These are phyloP conservation scores for Neotropicomus parvogracilis DNA, from an alignment of 1,284 basidiomycete species.

Conservation along the genomic window DNA sequence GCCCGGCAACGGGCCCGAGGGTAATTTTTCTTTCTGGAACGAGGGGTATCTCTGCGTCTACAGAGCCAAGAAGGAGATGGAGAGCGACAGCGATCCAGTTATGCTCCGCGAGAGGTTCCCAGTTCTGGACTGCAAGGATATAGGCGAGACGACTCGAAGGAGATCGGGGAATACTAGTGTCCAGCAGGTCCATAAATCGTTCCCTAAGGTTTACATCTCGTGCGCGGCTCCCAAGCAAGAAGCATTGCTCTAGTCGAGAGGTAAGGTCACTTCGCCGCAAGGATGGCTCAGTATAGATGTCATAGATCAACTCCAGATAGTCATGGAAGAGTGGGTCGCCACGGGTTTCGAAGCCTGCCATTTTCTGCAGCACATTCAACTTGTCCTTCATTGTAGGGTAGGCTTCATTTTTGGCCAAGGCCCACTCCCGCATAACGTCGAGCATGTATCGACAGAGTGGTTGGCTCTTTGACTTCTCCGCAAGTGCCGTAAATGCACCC, in stretches of 20 bases:
- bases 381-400: conserved; percentile 97
- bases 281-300: conserved; percentile 88
- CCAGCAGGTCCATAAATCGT: conserved; percentile 89
- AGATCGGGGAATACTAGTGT: conserved; percentile 83
- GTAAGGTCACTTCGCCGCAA: conserved; percentile 93
- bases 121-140: conserved; percentile 90
- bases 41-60: conserved; percentile 61
- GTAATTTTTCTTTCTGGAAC: conserved; percentile 34
- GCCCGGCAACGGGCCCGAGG: conserved; percentile 28
- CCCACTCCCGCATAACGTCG: conserved; percentile 87
- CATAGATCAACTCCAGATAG: conserved; percentile 89
- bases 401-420: conserved; percentile 75
- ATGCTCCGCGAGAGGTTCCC: conserved; percentile 91
- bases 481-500: conserved; percentile 71
- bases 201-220: conserved; percentile 79
- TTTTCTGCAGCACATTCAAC: conserved; percentile 84
- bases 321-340: conserved; percentile 74
- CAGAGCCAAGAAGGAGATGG: conserved; percentile 82
- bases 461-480: conserved; percentile 89
- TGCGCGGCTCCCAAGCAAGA: conserved; percentile 89
- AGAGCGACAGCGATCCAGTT: conserved; percentile 96
- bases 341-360: conserved; percentile 84
- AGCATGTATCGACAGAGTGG: conserved; percentile 85
- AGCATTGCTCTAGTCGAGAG: conserved; percentile 88
- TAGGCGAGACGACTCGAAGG: conserved; percentile 85